Evolutionary conservation across 768 basidiomycete species (phyloP), one percentile per base, ranked within the genome.

Genomic region (Pleurotus cornucopiae): DNA sequence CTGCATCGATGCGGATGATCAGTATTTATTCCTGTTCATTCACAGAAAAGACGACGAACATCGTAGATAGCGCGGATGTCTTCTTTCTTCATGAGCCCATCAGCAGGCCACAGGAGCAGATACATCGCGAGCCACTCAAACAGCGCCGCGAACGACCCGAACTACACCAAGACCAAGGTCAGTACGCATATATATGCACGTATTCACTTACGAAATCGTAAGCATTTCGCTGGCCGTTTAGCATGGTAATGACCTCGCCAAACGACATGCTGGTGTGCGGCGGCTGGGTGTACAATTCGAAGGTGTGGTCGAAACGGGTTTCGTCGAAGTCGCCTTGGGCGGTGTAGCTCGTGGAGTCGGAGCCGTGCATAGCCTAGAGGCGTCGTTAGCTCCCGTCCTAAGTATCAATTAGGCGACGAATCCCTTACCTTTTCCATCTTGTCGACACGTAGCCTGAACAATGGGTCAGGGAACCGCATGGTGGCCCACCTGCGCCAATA

Each of bases 71-170:
- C 72, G 25, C 67, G 72, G 16, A 79, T 64, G 55, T 77, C 75
- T 26, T 73, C 70, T 57, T 72, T 76, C 46, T 60, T 67, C 63
- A 77, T 60, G 47, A 61, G 58, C 4, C 71, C 70, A 46, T 74
- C 74, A 4, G 56, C 56, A 1, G 73, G 72, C 70, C 69, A 71
- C 6, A 77, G 58, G 56, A 76, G 40, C 39, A 76, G 38, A 54
- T 76, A 79, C 0, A 73, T 71, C 14, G 73, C 63, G 12, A 69
- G 54, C 76, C 76, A 79, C 60, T 79, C 76, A 39, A 74, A 70
- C 7, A 62, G 57, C 25, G 75, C 72, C 7, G 73, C 70, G 30
- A 65, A 59, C 72, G 74, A 76, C 14, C 77, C 76, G 59, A 76
- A 76, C 76, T 14, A 39, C 16, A 12, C 9, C 30, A 34, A 46